Conservation (phyloP, 257 asterid genomes). For the Forsythia suspensa region DNA sequence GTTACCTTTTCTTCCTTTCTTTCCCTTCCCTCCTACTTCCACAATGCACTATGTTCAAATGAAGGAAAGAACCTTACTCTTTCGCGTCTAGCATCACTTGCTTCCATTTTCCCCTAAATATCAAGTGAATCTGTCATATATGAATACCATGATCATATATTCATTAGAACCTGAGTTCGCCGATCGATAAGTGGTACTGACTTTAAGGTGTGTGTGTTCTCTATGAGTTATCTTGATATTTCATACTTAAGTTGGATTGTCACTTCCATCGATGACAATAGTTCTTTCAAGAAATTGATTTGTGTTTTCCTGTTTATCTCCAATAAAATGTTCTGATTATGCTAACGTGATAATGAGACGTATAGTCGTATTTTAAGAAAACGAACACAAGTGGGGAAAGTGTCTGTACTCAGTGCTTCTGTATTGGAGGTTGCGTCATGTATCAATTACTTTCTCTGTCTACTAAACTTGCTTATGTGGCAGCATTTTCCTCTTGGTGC, state of each 20-base stretch:
- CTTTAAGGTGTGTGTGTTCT: neutral
- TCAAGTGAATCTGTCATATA: neutral
- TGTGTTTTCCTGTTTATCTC: neutral
- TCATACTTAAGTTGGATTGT: neutral
- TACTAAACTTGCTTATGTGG: neutral
- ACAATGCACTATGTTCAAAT: neutral
- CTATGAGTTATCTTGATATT: neutral
- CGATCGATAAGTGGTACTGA: neutral
- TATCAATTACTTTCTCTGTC: neutral
- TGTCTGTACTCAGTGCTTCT: slow-evolving; percentile 10
- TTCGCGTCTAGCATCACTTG: neutral
- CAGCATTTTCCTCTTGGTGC: neutral
- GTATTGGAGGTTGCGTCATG: neutral
- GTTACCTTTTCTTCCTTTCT: neutral
- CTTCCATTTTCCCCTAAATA: neutral
- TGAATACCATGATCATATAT: neutral
- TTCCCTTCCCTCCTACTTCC: neutral
- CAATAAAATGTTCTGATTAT: neutral
- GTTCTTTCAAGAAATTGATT: neutral
- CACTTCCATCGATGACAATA: neutral
- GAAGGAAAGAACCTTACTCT: neutral
- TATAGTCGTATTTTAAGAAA: slow-evolving; percentile 5
- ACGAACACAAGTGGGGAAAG: neutral
- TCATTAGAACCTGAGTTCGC: neutral
- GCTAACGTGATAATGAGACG: neutral